A percentile compares a stretch with the other conserved stretches of the same genome.
phyloP scores from a whole-genome alignment of 495 filamentous ascomycete species.

The Trichocladium antarcticum region DNA sequence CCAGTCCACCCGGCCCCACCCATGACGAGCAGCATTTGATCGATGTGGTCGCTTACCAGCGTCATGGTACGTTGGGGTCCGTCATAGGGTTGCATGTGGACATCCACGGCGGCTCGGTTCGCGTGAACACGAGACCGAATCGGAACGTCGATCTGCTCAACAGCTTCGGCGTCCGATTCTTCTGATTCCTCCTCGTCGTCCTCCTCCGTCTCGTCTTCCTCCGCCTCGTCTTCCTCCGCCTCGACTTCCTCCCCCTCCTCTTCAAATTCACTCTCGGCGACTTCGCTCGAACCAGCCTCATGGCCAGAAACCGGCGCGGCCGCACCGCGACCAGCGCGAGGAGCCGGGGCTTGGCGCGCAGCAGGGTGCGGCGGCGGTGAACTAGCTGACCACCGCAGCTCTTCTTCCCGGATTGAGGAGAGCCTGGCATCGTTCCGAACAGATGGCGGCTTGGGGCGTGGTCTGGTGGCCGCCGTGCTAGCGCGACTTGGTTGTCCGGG shows the following conservation, averaged over 20 bases:
- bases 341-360: background rate
- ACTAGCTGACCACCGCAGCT: background rate
- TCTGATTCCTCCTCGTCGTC: background rate
- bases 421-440: background rate
- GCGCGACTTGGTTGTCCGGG: background rate
- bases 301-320: background rate
- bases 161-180: background rate
- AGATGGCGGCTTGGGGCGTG: background rate
- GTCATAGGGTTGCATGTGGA: background rate
- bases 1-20: conserved; percentile 7
- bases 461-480: background rate
- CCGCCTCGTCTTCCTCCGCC: background rate
- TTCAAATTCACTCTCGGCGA: background rate
- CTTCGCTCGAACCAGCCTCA: background rate
- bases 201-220: background rate
- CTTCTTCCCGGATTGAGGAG: background rate
- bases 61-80: background rate
- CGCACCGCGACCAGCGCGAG: background rate
- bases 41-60: background rate
- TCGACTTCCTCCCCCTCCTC: background rate
- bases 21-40: conserved; percentile 1
- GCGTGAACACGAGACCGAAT: background rate
- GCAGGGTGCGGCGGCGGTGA: background rate
- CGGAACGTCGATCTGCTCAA: background rate
- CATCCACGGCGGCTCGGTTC: background rate